Percentiles rank a stretch among this genome's conserved stretches.
These are phyloP conservation scores for Microsporum canis DNA, from an alignment of 2,329 filamentous ascomycete species.

Conservation along the genomic window DNA sequence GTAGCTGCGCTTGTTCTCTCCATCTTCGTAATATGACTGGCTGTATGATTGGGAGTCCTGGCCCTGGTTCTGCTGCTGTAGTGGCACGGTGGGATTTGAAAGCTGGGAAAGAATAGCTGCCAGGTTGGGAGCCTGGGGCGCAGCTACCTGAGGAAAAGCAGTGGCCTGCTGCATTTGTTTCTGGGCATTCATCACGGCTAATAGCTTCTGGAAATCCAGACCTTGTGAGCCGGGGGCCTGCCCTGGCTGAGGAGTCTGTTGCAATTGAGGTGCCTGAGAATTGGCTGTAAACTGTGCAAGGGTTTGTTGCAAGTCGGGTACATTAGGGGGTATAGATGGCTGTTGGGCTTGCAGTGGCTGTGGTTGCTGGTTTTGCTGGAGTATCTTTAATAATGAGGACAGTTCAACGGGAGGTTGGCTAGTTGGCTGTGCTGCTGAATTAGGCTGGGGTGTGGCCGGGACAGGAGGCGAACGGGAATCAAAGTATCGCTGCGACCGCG, in stretches of 20 bases:
- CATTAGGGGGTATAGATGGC: conserved; percentile 20
- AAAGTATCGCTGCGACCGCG: conserved; percentile 34
- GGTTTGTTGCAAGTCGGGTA: conserved; percentile 26
- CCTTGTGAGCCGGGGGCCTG: conserved; percentile 19
- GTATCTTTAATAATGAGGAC: conserved; percentile 31
- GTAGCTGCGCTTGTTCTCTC: conserved; percentile 31
- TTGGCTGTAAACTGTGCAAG: conserved; percentile 31
- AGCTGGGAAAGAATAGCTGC: conserved; percentile 14
- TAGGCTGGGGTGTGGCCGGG: conserved; percentile 16
- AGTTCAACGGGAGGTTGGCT: conserved; percentile 27
- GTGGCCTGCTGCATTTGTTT: conserved; percentile 27
- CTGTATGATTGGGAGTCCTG: conserved; percentile 10
- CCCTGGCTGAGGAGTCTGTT: conserved; percentile 14
- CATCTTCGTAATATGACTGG: conserved; percentile 27
- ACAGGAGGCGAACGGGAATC: conserved; percentile 25
- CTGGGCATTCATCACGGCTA: conserved; percentile 29
- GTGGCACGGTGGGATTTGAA: conserved; percentile 26
- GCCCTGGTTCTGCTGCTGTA: conserved; percentile 8
- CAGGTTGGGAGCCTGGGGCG: conserved; percentile 12
- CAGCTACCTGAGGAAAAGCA: conserved; percentile 15
- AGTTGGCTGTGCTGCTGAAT: conserved; percentile 13
- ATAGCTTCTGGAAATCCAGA: conserved; percentile 30
- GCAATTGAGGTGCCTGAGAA: conserved; percentile 16
- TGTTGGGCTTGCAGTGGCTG: conserved; percentile 23
- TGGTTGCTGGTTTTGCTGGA: conserved; percentile 26